Evolutionary conservation across 768 basidiomycete genomes (phyloP), one percentile per base, ranked within the genome.

Genomic region (Pisolithus marmoratus): DNA sequence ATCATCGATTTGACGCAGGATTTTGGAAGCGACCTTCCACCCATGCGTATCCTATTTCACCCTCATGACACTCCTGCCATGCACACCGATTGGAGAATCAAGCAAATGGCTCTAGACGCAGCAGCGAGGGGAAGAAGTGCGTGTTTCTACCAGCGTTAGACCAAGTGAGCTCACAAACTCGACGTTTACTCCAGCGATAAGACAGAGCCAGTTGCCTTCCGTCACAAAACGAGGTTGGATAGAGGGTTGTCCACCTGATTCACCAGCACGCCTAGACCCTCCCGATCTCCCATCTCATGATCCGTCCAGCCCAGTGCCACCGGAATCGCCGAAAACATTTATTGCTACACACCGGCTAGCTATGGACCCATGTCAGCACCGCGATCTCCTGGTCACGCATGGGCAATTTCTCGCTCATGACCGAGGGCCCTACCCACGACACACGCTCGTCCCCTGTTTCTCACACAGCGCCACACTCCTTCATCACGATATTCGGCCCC

Each of bases 401-500:
- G 81, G 79, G 0, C 75, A 78, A 49, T 81, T 79, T 57, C 68
- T 83, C 22, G 71, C 76, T 0, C 73, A 78, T 48, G 63, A 72
- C 15, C 51, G 46, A 5, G 83, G 82, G 1, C 81, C 81, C 0
- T 47, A 49, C 2, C 79, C 81, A 2, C 70, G 73, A 49, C 44
- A 20, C 1, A 63, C 58, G 1, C 59, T 82, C 56, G 58, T 80
- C 0, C 83, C 82, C 0, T 72, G 76, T 20, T 84, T 85, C 56
- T 75, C 78, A 4, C 72, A 73, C 42, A 81, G 76, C 52, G 67
- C 74, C 0, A 78, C 81, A 1, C 49, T 65, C 3, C 49, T 84
- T 9, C 81, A 84, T 52, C 75, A 78, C 46, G 77, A 84, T 55
- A 80, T 85, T 40, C 76, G 76, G 23, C 70, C 75, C 3, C 74